A percentile compares a stretch with the other conserved stretches of the same genome.
Conservation (phyloP, 129 eudicot genomes). For the Cynara cardunculus region DNA sequence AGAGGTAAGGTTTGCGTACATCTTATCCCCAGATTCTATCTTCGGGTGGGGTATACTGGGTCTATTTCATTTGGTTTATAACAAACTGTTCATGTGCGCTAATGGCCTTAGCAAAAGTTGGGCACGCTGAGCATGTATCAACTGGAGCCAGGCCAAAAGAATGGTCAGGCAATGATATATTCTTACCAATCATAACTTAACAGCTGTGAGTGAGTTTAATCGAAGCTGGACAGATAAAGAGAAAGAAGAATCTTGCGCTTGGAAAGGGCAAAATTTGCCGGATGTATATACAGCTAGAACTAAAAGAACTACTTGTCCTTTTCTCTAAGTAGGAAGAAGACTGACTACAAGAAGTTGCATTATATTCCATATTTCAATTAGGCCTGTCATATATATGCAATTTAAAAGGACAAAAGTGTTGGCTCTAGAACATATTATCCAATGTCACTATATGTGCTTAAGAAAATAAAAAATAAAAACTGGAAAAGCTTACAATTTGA, state of each 20-base stretch:
- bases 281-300: constrained; percentile 1
- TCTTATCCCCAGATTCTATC: no score
- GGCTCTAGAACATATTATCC: background rate
- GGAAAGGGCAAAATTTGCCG: background rate
- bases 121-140: background rate
- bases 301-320: background rate
- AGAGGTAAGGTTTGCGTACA: background rate
- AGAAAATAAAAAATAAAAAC: background rate
- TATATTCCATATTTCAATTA: background rate
- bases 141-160: background rate
- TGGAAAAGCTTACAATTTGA: background rate
- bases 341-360: background rate
- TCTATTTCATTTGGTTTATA: background rate
- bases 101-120: background rate
- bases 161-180: background rate
- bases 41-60: no score
- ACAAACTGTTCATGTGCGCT: background rate
- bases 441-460: background rate
- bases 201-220: background rate
- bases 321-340: background rate
- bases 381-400: background rate
- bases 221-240: background rate
- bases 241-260: background rate
- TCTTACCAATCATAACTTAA: background rate
- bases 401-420: background rate